Evolutionary conservation across 2,329 filamentous ascomycete species (phyloP).

Genomic region (Fusarium sp.): DNA sequence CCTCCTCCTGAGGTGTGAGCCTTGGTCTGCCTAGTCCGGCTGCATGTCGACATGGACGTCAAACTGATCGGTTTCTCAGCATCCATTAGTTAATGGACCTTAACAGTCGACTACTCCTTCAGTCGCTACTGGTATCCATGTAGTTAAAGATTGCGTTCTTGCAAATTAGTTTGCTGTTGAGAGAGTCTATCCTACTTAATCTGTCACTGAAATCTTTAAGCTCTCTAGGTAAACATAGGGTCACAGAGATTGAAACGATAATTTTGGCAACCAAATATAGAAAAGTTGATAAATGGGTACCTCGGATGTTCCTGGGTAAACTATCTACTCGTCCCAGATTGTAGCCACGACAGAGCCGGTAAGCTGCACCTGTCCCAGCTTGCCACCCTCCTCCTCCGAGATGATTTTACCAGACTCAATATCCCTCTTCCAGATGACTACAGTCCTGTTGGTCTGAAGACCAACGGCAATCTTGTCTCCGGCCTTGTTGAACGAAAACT

Average conservation of each 20-base stretch:
- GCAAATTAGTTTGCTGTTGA: neutral
- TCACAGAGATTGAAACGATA: neutral
- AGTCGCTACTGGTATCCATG: neutral
- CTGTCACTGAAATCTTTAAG: neutral
- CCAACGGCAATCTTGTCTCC: constrained; percentile 43
- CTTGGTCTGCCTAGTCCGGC: neutral
- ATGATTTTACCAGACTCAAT: constrained; percentile 38
- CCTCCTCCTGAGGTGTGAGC: neutral
- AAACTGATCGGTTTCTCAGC: too few species aligned
- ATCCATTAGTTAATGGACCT: too few species aligned
- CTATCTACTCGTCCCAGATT: constrained; percentile 37
- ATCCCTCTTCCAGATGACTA: constrained; percentile 41
- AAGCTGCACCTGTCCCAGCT: constrained; percentile 34
- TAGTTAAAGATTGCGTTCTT: neutral
- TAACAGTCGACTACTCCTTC: neutral
- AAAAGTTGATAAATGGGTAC: neutral
- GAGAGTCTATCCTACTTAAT: neutral
- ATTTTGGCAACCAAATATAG: neutral
- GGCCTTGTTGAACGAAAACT: constrained; percentile 41
- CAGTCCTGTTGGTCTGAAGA: constrained; percentile 39
- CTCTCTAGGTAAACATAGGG: neutral
- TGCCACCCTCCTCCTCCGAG: constrained; percentile 33
- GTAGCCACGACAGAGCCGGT: constrained; percentile 32
- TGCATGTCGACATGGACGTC: neutral
- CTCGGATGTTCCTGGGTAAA: neutral